phyloP scores from a whole-genome alignment of 2,329 filamentous ascomycete species.

The Aaosphaeria arxii region DNA sequence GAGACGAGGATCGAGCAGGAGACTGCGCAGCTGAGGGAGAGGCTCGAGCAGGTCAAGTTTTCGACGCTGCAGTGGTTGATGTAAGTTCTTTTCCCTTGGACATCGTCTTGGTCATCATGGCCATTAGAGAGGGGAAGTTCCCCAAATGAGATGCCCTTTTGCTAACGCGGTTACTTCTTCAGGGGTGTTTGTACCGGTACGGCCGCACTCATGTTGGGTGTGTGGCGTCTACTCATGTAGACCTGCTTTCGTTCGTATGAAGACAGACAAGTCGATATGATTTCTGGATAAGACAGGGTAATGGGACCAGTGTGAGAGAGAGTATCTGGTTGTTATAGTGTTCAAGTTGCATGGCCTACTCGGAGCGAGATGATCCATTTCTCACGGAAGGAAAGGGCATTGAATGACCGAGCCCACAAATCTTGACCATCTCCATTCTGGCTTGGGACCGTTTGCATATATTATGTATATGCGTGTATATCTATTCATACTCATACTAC shows the following conservation, averaged over 20 bases:
- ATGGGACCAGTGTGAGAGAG: no score
- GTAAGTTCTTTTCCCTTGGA: conserved; percentile 55
- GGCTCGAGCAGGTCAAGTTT: conserved; percentile 96
- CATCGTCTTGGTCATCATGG: background rate
- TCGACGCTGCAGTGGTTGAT: conserved; percentile 97
- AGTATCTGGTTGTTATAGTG: no score
- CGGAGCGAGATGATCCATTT: no score
- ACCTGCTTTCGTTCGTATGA: background rate
- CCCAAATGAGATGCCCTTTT: background rate
- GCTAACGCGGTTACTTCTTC: background rate
- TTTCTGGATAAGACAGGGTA: no score
- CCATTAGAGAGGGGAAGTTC: background rate
- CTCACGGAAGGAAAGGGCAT: no score
- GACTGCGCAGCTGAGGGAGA: conserved; percentile 83
- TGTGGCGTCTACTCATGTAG: conserved; percentile 65
- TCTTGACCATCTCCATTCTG: no score
- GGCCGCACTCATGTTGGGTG: conserved; percentile 64
- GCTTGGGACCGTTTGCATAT: no score
- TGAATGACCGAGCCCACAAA: no score
- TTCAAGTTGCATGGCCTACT: no score
- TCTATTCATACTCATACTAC: no score
- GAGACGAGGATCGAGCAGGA: conserved; percentile 99
- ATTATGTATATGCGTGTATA: no score
- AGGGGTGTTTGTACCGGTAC: conserved; percentile 66
- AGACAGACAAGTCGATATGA: no score